Evolutionary conservation across 1,139 yeast genomes (phyloP).

Genomic region (Ogataea hybrid): DNA sequence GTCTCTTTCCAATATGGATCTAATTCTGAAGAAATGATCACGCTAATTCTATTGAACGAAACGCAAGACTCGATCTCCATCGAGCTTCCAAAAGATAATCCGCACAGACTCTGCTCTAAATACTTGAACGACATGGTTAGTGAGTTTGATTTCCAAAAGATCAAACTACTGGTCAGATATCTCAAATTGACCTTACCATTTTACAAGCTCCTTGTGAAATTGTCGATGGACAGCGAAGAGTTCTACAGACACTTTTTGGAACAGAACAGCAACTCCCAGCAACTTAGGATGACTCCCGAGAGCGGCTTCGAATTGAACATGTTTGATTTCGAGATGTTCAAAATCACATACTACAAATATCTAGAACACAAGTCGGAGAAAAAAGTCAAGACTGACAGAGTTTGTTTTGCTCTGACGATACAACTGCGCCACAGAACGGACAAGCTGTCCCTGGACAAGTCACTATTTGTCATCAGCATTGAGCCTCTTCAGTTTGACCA

Average conservation of each 20-base stretch:
- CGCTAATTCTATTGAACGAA: constrained; percentile 22
- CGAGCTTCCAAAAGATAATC: constrained; percentile 28
- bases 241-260: constrained; percentile 14
- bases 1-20: constrained; percentile 32
- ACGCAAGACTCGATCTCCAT: constrained; percentile 21
- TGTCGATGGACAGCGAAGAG: constrained; percentile 13
- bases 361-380: constrained; percentile 21
- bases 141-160: constrained; percentile 16
- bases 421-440: constrained; percentile 24
- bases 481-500: constrained; percentile 10
- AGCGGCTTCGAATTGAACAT: constrained; percentile 21
- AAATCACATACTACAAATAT: constrained; percentile 24
- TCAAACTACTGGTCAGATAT: constrained; percentile 27
- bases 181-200: constrained; percentile 30
- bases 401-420: constrained; percentile 20
- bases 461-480: constrained; percentile 22
- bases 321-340: constrained; percentile 24
- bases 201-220: constrained; percentile 19
- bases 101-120: constrained; percentile 25
- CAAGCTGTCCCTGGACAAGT: constrained; percentile 20
- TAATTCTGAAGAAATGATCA: constrained; percentile 23
- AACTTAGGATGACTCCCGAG: constrained; percentile 18
- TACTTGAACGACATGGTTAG: constrained; percentile 24
- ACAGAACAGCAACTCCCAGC: constrained; percentile 12
- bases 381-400: constrained; percentile 19